These are phyloP conservation scores for Claviceps spartinae DNA, from an alignment of 2,329 filamentous ascomycete genomes.

Conservation along the genomic window DNA sequence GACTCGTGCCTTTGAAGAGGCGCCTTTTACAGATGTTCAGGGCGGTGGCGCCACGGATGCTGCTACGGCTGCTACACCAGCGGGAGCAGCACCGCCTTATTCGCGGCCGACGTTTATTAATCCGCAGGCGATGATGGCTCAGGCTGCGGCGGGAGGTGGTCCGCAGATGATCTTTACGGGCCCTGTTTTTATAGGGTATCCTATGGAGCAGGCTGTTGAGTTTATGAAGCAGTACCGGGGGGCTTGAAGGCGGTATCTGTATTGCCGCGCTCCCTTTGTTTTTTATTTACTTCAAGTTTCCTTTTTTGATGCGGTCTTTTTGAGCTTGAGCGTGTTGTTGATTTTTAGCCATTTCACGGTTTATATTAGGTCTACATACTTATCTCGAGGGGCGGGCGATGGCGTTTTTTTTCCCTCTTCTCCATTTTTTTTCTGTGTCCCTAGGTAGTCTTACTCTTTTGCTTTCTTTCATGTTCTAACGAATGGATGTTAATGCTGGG, in stretches of 20 bases:
- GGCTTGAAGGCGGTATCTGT: constrained; percentile 10
- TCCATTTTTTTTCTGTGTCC: neutral
- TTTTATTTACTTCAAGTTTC: neutral
- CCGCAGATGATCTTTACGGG: constrained; percentile 81
- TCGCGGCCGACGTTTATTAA: constrained; percentile 40
- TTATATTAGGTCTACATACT: no score
- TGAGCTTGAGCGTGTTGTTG: neutral
- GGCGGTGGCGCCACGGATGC: constrained; percentile 4
- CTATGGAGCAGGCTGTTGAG: constrained; percentile 65
- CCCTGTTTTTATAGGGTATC: constrained; percentile 87
- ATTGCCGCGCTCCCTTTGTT: neutral
- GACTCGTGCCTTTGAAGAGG: constrained; percentile 5
- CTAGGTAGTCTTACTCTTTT: neutral
- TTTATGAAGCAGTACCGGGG: constrained; percentile 50
- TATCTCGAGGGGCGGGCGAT: constrained; percentile 4
- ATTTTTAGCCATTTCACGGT: neutral
- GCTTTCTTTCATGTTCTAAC: neutral
- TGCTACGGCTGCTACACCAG: neutral
- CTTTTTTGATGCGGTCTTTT: constrained; percentile 1
- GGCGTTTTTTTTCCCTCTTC: constrained; percentile 1
- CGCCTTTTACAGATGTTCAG: constrained; percentile 8
- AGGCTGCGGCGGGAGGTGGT: constrained; percentile 16
- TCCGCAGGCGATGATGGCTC: constrained; percentile 21
- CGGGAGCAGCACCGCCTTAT: constrained; percentile 7
- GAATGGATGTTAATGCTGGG: no score